Evolutionary conservation across 2,329 filamentous ascomycete species (phyloP), one percentile per base, ranked within the genome.

Genomic region (Aspergillus quadrilineatus): DNA sequence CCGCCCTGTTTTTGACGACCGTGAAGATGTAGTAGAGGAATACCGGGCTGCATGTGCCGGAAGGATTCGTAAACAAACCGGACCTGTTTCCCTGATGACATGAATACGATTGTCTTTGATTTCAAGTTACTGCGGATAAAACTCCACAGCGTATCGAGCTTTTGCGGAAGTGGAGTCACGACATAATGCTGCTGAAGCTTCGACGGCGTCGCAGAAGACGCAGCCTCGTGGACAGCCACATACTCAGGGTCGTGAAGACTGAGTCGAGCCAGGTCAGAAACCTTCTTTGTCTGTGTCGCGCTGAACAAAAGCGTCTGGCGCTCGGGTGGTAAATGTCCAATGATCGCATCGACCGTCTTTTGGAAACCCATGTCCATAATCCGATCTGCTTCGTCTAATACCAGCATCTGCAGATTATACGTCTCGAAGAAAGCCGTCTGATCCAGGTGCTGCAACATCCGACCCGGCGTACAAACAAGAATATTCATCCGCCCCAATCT

Each of bases 281-380:
- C 90, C 69, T 89, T 90, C 69, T 92, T 95, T 63, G 92, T 97
- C 75, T 99, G 94, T 0, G 94, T 99, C 0, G 94, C 94, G 69
- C 90, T 95, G 79, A 97, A 99, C 8, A 99, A 84, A 69, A 99
- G 81, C 0, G 94, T 99, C 75, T 99, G 94, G 60, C 94, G 82
- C 29, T 88, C 79, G 65, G 85, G 87, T 1, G 94, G 94, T 1
- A 99, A 80, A 70, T 97, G 95, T 60, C 96, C 92, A 29, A 99
- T 77, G 50, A 99, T 89, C 0, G 94, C 94, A 74, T 99, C 94
- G 3, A 99, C 87, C 1, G 90, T 90, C 4, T 82, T 80, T 73
- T 96, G 88, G 72, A 99, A 99, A 4, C 94, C 94, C 91, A 97
- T 94, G 69, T 99, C 94, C 82, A 99, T 86, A 68, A 97, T 97